Percentiles rank a stretch among this genome's conserved stretches.
These are phyloP conservation scores for Nicotiana otophora DNA, from an alignment of 257 asterid species.

Conservation along the genomic window DNA sequence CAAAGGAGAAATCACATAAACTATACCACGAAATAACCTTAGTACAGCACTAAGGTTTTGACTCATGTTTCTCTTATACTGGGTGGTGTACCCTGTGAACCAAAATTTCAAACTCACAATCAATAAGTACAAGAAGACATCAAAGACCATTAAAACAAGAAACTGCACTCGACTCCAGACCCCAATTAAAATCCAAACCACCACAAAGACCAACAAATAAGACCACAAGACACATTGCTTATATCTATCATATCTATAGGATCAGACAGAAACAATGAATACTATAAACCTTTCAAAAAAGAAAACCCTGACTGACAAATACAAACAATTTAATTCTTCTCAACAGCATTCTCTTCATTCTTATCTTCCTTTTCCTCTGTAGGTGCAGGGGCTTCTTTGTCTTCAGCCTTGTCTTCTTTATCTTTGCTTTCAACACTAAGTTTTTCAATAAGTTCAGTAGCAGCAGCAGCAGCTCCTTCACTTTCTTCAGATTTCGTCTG, in stretches of 20 bases:
- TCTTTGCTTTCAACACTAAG: conserved; percentile 55
- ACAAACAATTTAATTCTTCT: conserved; percentile 27
- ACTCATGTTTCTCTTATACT: neutral
- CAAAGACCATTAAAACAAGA: neutral
- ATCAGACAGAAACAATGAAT: conserved; percentile 17
- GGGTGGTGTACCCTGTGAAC: neutral
- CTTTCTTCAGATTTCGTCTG: conserved; percentile 30
- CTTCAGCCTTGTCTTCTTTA: conserved; percentile 44
- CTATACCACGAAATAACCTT: neutral
- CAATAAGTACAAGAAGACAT: neutral
- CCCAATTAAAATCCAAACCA: conserved; percentile 11
- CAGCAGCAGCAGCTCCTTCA: conserved; percentile 50
- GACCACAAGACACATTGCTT: conserved; percentile 10
- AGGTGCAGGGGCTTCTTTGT: conserved; percentile 27
- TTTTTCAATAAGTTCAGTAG: conserved; percentile 48
- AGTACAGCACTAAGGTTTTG: neutral
- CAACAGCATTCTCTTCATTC: conserved; percentile 21
- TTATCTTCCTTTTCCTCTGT: conserved; percentile 34
- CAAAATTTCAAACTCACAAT: neutral
- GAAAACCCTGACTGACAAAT: conserved; percentile 18
- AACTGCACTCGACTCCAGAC: conserved; percentile 8
- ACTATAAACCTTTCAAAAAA: conserved; percentile 20
- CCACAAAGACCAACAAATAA: conserved; percentile 10
- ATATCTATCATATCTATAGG: conserved; percentile 12
- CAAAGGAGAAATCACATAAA: neutral